Conservation (phyloP, 257 asterid species). For the Cinchona pubescens region DNA sequence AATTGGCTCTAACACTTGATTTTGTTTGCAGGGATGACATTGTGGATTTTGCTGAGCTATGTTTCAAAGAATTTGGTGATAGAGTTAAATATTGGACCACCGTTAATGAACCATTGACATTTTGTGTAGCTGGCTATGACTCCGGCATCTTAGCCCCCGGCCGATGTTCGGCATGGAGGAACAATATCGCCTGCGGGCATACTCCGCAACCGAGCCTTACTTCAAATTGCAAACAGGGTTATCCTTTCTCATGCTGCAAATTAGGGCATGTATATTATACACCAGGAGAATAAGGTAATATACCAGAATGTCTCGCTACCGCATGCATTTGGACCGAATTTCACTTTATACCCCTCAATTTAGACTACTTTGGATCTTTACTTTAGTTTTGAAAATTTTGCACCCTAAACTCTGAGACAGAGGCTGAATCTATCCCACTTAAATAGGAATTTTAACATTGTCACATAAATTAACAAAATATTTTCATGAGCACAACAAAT, state of each 20-base stretch:
- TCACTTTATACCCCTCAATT: not conserved
- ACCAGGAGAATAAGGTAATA: slow-evolving; percentile 38
- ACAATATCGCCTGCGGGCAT: too few species aligned
- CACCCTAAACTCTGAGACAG: too few species aligned
- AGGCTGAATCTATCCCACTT: too few species aligned
- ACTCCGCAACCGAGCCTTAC: slow-evolving; percentile 66
- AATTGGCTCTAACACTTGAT: too few species aligned
- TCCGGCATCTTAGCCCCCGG: slow-evolving; percentile 45
- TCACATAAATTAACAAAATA: too few species aligned
- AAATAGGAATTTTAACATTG: too few species aligned
- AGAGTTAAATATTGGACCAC: slow-evolving; percentile 61
- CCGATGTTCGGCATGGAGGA: slow-evolving; percentile 41
- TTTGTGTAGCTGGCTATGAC: slow-evolving; percentile 39
- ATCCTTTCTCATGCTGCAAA: slow-evolving; percentile 46
- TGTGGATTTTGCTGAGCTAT: slow-evolving; percentile 35
- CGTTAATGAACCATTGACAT: slow-evolving; percentile 41
- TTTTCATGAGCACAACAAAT: too few species aligned
- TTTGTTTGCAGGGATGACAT: slow-evolving; percentile 33
- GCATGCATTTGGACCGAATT: too few species aligned
- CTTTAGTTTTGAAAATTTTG: too few species aligned
- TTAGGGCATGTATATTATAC: slow-evolving; percentile 37
- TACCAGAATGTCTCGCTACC: not conserved
- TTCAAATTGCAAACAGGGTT: slow-evolving; percentile 38
- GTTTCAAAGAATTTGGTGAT: slow-evolving; percentile 52
- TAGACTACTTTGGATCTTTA: too few species aligned